Percentiles rank a stretch among this genome's conserved stretches.
Evolutionary conservation across 495 filamentous ascomycete species (phyloP).

Genomic region (Annulohypoxylon maeteangense): DNA sequence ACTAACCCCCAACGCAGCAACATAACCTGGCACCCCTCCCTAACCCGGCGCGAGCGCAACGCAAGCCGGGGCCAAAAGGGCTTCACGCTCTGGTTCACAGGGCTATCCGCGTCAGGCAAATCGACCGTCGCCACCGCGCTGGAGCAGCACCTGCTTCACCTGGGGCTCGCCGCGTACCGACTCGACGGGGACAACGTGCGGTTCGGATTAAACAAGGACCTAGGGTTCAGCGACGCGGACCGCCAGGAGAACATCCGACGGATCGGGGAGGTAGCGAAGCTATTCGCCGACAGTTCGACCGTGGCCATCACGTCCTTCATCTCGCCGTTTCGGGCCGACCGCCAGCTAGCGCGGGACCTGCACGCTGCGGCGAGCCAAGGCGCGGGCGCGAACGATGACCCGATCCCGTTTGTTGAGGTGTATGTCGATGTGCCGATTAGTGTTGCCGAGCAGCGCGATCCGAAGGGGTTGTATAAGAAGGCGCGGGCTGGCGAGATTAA

Average conservation of each 20-base stretch:
- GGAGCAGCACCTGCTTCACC: conserved; percentile 92
- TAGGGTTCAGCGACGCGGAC: conserved; percentile 92
- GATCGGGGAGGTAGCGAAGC: conserved; percentile 94
- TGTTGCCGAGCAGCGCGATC: conserved; percentile 93
- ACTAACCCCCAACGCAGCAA: conserved; percentile 68
- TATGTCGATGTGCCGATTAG: conserved; percentile 88
- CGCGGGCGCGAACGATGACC: conserved; percentile 54
- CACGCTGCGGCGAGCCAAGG: conserved; percentile 67
- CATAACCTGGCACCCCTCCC: conserved; percentile 96
- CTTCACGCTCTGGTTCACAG: conserved; percentile 97
- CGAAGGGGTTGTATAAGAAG: conserved; percentile 98
- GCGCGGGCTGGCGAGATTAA: conserved; percentile 91
- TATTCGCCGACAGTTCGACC: conserved; percentile 90
- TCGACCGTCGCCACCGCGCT: conserved; percentile 95
- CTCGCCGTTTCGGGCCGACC: conserved; percentile 89
- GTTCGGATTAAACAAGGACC: conserved; percentile 96
- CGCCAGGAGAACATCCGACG: conserved; percentile 97
- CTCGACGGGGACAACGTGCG: conserved; percentile 99
- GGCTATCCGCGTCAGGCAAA: conserved; percentile 94
- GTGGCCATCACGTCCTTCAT: conserved; percentile 97
- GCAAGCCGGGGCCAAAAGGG: conserved; percentile 82
- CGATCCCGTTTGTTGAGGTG: conserved; percentile 90
- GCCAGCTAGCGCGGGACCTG: conserved; percentile 79
- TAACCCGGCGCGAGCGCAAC: conserved; percentile 87
- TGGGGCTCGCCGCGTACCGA: conserved; percentile 84